Evolutionary conservation across 1,284 basidiomycete species (phyloP).

Genomic region (Meripilus lineatus): DNA sequence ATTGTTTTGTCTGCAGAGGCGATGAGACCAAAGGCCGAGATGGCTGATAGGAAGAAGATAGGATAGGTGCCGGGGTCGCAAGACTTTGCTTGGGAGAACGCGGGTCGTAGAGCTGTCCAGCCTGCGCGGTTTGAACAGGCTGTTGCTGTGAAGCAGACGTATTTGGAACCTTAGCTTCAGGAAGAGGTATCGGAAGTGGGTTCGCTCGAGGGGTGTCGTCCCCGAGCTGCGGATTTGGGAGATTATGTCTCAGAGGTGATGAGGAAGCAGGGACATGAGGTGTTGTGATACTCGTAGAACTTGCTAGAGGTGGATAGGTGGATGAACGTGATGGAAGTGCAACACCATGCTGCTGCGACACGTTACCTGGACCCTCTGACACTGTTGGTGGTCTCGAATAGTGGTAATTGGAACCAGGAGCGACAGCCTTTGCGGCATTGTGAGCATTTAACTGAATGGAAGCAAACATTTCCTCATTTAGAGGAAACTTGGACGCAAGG

Average conservation of each 20-base stretch:
- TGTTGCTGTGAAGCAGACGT: not conserved
- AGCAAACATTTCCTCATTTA: conserved; percentile 14
- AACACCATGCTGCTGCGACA: not conserved
- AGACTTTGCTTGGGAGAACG: conserved; percentile 7
- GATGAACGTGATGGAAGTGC: not conserved
- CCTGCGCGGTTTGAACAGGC: not conserved
- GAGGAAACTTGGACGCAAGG: conserved; percentile 12
- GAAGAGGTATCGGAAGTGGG: conserved; percentile 7
- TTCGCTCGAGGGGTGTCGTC: conserved; percentile 8
- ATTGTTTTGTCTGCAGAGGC: conserved; percentile 7
- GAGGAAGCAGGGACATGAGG: not conserved
- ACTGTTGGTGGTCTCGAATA: too few species aligned
- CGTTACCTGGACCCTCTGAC: too few species aligned
- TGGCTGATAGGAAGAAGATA: conserved; percentile 5
- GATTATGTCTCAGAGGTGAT: not conserved
- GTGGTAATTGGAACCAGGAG: not conserved
- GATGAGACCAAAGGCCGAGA: conserved; percentile 9
- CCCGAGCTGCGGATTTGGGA: conserved; percentile 1
- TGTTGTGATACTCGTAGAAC: not conserved
- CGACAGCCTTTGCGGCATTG: too few species aligned
- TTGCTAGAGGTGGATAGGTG: not conserved
- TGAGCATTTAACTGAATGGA: too few species aligned
- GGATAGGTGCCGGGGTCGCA: not conserved
- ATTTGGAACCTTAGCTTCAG: not conserved
- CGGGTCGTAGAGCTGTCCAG: not conserved